phyloP scores from a whole-genome alignment of 495 filamentous ascomycete species.

The Thozetella sp. region DNA sequence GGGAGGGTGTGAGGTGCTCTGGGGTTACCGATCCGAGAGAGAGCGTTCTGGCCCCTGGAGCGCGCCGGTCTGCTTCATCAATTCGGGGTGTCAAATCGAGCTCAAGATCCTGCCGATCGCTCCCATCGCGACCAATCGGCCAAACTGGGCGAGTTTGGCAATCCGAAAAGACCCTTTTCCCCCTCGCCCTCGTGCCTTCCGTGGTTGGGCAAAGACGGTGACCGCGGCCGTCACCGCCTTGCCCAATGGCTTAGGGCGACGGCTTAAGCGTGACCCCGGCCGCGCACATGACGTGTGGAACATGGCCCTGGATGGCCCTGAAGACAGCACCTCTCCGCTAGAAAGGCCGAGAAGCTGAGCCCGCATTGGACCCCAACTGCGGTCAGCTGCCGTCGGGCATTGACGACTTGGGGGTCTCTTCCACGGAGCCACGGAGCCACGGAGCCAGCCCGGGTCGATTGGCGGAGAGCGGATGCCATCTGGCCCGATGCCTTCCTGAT shows the following conservation, averaged over 20 bases:
- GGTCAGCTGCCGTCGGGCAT: background rate
- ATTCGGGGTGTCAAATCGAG: background rate
- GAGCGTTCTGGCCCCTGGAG: no score
- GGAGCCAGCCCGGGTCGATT: background rate
- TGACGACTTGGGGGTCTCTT: background rate
- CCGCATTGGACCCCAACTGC: background rate
- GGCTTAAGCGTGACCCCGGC: constrained; percentile 16
- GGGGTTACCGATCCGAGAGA: no score
- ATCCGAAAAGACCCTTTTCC: background rate
- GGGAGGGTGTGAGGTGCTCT: background rate
- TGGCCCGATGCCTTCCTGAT: no score
- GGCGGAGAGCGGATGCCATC: background rate
- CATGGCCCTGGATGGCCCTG: constrained; percentile 11
- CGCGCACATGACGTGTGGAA: constrained; percentile 17
- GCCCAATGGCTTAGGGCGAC: constrained; percentile 12
- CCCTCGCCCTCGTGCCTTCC: background rate
- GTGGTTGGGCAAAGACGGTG: background rate
- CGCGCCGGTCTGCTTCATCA: no score
- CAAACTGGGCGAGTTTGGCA: background rate
- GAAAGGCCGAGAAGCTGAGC: constrained; percentile 1
- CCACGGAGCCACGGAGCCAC: no score
- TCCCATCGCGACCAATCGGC: background rate
- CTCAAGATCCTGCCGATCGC: background rate
- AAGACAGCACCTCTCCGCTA: background rate
- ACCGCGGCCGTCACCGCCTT: background rate